Base-by-base conservation (phyloP, 805 yeast genomes). In the Cyberlindnera petersonii region DNA sequence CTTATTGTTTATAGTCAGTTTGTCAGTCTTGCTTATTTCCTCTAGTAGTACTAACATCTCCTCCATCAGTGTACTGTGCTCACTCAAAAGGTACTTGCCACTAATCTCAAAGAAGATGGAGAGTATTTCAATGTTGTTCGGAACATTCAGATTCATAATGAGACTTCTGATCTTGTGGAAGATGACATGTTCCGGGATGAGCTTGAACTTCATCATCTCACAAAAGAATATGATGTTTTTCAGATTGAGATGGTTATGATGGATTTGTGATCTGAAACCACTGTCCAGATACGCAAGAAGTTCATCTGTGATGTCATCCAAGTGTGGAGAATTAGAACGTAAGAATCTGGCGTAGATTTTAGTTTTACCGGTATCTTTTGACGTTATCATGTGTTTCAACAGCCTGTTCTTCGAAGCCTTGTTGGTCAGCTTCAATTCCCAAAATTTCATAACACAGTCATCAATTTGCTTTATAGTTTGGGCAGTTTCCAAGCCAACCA, bases 131-230 rank as follows among this genome's bases (percentile, higher is more conserved):
- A 85, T 71, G 55, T 82, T 85, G 44, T 73, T 72, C 8, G 77
- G 69, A 0, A 71, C 66, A 6, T 71, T 66, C 24, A 77, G 50
- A 37, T 73, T 72, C 39, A 76, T 52, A 2, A 83, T 73, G 47
- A 86, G 62, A 2, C 71, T 62, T 50, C 86, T 69, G 33, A 88
- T 70, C 54, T 82, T 83, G 58, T 87, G 89, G 55, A 86, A 82
- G 10, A 81, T 66, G 42, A 81, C 69, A 58, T 78, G 80, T n/a
- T 69, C 64, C 0, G 95, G 91, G 13, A 87, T 67, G 44, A 87
- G 59, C 48, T 74, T 77, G 57, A 88, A 88, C 55, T 85, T 86
- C 23, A 82, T 75, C 63, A 88, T 65, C 53, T 89, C 96, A 34
- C 78, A 65, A 48, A 85, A 79, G 49, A 84, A 82, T 17, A 71